Evolutionary conservation across 495 filamentous ascomycete genomes (phyloP), one percentile per base, ranked within the genome.

Genomic region (Podospora fimiseda): DNA sequence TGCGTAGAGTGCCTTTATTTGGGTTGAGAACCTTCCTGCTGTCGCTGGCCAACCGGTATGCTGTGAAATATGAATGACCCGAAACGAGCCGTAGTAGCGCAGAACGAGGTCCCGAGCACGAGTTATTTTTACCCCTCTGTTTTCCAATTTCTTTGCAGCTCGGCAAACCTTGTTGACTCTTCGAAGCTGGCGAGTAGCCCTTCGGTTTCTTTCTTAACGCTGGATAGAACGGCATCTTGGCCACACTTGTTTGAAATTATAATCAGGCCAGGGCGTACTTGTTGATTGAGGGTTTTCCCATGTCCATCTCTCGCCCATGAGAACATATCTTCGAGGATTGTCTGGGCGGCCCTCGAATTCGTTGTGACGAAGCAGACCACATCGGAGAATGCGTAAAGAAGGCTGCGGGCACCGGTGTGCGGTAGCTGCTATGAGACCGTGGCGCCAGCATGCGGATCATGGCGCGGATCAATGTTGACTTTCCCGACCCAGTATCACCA

Each of bases 371-470:
- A 78, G 3, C 74, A 72, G 9, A 76, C 60, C 5, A 74, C 70
- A 56, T 78, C 74, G 0, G 73, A 75, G 39, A 78, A 75, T 0
- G 74, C 72, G 52, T 74, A 78, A 0, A 80, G 65, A 1, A 80
- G 53, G 9, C 76, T 60, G 16, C 76, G 76, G 57, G 57, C 9
- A 59, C 52, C 1, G 57, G 57, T 3, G 42, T 43, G 18, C 39
- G 57, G 21, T 41, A 59, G 13, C 13, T 20, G 14, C 37, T 24
- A n/a, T 47, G 52, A 13, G 24, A 11, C 2, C 41, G 47, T 9
- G 57, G 57, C 2, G 51, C 57, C 11, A 43, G 20, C 57, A 59
- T 59, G 11, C 57, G 57, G 37, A 59, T 55, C 15, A 59, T 59
- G 33, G 57, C 52, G 2, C 51, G 47, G 38, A 59, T 59, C 41